Conservation (phyloP, 2,329 filamentous ascomycete genomes). For the Pyricularia pennisetigena region DNA sequence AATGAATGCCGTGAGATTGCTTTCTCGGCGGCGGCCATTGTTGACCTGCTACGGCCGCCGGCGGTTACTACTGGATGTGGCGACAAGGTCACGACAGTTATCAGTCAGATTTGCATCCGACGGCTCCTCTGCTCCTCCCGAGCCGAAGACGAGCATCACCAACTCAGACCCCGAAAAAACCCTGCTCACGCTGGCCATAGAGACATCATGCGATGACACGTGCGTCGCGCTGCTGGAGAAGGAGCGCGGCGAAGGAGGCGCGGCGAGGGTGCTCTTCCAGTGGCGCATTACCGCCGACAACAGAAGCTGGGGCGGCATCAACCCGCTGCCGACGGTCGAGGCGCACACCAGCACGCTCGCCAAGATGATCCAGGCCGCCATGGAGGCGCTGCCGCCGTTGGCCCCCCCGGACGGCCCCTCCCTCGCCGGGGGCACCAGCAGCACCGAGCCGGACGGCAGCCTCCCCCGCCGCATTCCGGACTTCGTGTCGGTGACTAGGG, state of each 20-base stretch:
- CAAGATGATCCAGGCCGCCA: constrained; percentile 51
- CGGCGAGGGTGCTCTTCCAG: constrained; percentile 63
- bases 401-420: not conserved
- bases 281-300: constrained; percentile 76
- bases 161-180: not conserved
- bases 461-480: constrained; percentile 29
- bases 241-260: constrained; percentile 14
- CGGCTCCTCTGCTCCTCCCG: not conserved
- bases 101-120: not conserved
- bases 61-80: not conserved
- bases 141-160: not conserved
- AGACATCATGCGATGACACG: constrained; percentile 87
- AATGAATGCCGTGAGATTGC: not conserved
- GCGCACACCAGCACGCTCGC: constrained; percentile 68
- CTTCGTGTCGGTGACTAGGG: constrained; percentile 81
- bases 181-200: constrained; percentile 56
- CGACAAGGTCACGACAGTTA: not conserved
- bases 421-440: not conserved
- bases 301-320: constrained; percentile 63
- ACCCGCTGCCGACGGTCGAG: constrained; percentile 60
- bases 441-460: too few species aligned
- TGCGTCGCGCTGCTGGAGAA: constrained; percentile 75
- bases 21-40: not conserved
- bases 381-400: constrained; percentile 36
- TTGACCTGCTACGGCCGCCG: not conserved